phyloP scores from a whole-genome alignment of 768 basidiomycete genomes.

The Daedalea quercina region DNA sequence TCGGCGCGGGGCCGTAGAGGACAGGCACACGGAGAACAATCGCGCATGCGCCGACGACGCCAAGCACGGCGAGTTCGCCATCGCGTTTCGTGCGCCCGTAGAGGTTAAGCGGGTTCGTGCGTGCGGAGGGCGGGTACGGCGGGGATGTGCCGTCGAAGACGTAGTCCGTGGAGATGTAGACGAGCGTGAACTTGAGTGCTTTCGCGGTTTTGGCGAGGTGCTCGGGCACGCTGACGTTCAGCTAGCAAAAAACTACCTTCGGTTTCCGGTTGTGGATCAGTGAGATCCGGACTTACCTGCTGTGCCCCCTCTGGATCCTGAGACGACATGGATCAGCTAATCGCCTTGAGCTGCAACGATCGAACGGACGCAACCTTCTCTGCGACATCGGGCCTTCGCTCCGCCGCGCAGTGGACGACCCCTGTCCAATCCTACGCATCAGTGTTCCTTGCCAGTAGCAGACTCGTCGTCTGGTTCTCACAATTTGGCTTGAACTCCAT shows the following conservation, averaged over 20 bases:
- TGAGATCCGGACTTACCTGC: conserved; percentile 34
- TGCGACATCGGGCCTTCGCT: conserved; percentile 87
- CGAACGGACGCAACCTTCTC: conserved; percentile 52
- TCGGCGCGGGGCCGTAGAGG: conserved; percentile 83
- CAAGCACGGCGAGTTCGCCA: conserved; percentile 76
- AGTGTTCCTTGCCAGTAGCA: no score
- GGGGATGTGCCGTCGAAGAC: conserved; percentile 94
- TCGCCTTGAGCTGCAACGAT: conserved; percentile 1
- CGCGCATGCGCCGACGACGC: conserved; percentile 46
- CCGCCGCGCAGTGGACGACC: conserved; percentile 95
- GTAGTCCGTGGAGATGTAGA: conserved; percentile 97
- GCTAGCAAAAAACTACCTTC: conserved; percentile 30
- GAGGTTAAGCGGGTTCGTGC: conserved; percentile 78
- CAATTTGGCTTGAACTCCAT: conserved; percentile 58
- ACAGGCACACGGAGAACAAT: conserved; percentile 87
- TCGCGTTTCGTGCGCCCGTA: conserved; percentile 86
- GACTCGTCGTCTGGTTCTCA: conserved; percentile 43
- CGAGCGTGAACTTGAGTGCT: conserved; percentile 55
- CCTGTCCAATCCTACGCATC: no score
- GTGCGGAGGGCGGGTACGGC: conserved; percentile 72
- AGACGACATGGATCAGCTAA: background rate
- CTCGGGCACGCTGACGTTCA: conserved; percentile 75
- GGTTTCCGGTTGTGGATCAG: background rate
- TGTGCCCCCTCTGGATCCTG: conserved; percentile 66
- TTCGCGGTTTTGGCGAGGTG: conserved; percentile 64